Percentiles rank a stretch among this genome's conserved stretches.
Conservation (phyloP, 495 filamentous ascomycete species). For the Xylaria telfairii region DNA sequence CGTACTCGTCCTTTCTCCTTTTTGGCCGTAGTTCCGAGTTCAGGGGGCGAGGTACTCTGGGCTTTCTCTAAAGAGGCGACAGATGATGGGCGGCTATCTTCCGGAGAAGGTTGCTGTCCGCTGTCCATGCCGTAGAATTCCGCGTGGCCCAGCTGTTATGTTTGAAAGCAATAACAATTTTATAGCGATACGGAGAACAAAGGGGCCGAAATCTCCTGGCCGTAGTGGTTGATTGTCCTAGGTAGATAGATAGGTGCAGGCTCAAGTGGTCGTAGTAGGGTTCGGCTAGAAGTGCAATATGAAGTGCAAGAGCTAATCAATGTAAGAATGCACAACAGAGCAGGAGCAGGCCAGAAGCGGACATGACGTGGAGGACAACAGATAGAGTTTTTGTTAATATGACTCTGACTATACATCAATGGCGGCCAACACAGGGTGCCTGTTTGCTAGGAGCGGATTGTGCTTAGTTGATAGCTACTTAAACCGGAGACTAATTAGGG, state of each 20-base stretch:
- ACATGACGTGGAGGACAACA: slow-evolving; percentile 16
- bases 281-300: background rate
- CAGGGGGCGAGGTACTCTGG: background rate
- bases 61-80: background rate
- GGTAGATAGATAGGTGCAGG: background rate
- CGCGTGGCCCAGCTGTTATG: background rate
- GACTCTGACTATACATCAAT: slow-evolving; percentile 11
- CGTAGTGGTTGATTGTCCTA: background rate
- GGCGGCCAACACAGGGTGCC: background rate
- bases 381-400: slow-evolving; percentile 21
- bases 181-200: background rate
- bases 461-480: slow-evolving; percentile 3
- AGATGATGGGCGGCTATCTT: slow-evolving; percentile 12
- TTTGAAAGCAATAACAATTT: background rate
- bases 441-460: background rate
- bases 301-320: slow-evolving; percentile 10
- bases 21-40: slow-evolving; percentile 6
- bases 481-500: slow-evolving; percentile 6
- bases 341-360: background rate
- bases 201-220: background rate
- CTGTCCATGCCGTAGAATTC: slow-evolving; percentile 12
- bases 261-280: background rate
- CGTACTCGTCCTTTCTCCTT: slow-evolving; percentile 43
- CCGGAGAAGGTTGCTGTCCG: background rate
- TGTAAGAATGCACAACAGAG: background rate